phyloP scores from a whole-genome alignment of 768 basidiomycete genomes.

The Hydnomerulius pinastri region DNA sequence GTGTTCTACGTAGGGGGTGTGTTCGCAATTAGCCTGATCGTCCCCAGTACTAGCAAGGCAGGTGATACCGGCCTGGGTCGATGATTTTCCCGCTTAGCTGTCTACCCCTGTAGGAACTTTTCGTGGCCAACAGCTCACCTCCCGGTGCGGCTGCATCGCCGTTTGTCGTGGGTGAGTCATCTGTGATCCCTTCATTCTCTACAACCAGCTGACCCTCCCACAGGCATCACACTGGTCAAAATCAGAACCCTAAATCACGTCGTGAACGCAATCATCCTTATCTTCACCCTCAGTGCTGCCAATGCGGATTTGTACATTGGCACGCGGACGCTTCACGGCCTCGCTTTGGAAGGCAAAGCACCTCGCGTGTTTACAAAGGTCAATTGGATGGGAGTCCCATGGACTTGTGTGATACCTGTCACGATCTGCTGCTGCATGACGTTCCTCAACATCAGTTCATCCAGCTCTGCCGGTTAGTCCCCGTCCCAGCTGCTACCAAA shows the following conservation, averaged over 20 bases:
- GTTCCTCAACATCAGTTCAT: conserved; percentile 58
- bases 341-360: conserved; percentile 54
- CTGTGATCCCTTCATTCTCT: conserved; percentile 19
- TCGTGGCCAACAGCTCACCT: conserved; percentile 40
- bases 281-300: conserved; percentile 65
- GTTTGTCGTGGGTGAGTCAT: conserved; percentile 57
- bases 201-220: neutral
- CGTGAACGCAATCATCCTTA: conserved; percentile 62
- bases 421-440: conserved; percentile 57
- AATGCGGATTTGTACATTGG: conserved; percentile 66
- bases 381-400: conserved; percentile 50
- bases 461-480: conserved; percentile 50
- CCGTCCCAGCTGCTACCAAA: too few species aligned
- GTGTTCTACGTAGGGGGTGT: conserved; percentile 73
- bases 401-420: conserved; percentile 50
- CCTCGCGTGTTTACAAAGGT: conserved; percentile 45
- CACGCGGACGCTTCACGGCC: conserved; percentile 54
- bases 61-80: conserved; percentile 36
- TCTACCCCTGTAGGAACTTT: conserved; percentile 27
- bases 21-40: conserved; percentile 70
- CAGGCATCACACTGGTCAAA: conserved; percentile 46
- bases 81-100: neutral
- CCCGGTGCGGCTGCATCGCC: conserved; percentile 61
- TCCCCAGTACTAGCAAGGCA: conserved; percentile 58
- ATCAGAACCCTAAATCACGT: conserved; percentile 63